phyloP scores from a whole-genome alignment of 208 protist species.

The Leishmania tarentolae region DNA sequence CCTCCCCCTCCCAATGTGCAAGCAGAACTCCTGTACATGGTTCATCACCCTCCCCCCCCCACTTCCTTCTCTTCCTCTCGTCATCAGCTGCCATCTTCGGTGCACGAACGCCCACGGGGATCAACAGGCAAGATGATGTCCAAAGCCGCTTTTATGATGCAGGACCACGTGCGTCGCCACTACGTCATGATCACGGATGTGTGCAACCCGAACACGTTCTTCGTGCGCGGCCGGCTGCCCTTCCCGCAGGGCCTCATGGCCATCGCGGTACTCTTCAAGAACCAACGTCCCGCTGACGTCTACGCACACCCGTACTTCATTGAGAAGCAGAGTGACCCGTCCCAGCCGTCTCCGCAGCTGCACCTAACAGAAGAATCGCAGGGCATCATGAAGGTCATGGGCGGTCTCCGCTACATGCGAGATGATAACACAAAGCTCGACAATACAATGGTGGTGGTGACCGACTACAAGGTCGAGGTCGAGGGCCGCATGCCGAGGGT shows the following conservation, averaged over 20 bases:
- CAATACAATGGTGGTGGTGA: constrained; percentile 80
- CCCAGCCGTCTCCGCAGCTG: constrained; percentile 81
- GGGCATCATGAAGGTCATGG: constrained; percentile 81
- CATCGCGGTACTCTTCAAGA: constrained; percentile 61
- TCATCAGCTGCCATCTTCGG: neutral
- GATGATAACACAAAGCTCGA: constrained; percentile 83
- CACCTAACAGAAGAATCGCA: constrained; percentile 88
- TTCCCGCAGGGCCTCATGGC: constrained; percentile 76
- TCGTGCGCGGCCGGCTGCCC: constrained; percentile 68
- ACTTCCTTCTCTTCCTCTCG: neutral
- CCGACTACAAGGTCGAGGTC: constrained; percentile 59
- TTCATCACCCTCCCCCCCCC: no score
- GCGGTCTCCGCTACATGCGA: constrained; percentile 82
- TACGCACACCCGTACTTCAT: constrained; percentile 89
- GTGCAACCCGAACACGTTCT: constrained; percentile 49
- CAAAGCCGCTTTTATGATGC: constrained; percentile 83
- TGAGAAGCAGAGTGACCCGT: constrained; percentile 84
- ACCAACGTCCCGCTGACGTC: constrained; percentile 62
- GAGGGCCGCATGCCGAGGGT: constrained; percentile 57
- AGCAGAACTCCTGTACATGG: neutral
- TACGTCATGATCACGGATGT: constrained; percentile 73
- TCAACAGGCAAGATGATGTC: constrained; percentile 68
- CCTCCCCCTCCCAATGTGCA: neutral
- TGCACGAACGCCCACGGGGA: neutral
- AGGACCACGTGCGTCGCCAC: constrained; percentile 73